phyloP scores from a whole-genome alignment of 495 filamentous ascomycete genomes.

The Cenococcum geophilum region DNA sequence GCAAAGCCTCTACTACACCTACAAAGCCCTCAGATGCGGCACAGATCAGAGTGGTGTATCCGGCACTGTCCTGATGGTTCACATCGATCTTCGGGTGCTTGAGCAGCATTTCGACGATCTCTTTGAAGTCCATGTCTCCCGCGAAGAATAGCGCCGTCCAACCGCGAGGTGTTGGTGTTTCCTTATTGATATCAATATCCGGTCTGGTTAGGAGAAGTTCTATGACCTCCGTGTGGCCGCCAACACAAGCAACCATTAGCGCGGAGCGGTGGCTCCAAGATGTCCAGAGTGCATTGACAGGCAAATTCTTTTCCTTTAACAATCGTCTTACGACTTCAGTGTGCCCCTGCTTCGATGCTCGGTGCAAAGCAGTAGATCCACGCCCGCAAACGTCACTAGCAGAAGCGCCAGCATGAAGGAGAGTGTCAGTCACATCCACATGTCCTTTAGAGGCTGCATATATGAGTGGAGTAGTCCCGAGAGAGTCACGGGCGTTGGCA shows the following conservation, averaged over 20 bases:
- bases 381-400: conserved; percentile 7
- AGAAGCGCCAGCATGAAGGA: conserved; percentile 9
- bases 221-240: conserved; percentile 1
- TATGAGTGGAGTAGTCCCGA: conserved; percentile 7
- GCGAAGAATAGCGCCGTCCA: conserved; percentile 14
- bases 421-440: conserved; percentile 11
- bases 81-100: conserved; percentile 17
- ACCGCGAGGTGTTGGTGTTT: not conserved
- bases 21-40: conserved; percentile 3
- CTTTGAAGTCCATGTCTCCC: conserved; percentile 7
- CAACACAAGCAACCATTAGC: conserved; percentile 6
- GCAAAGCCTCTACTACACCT: not conserved
- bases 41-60: conserved; percentile 15
- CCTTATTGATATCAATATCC: conserved; percentile 18
- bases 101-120: conserved; percentile 28
- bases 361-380: conserved; percentile 16
- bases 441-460: conserved; percentile 13
- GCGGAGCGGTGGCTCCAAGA: conserved; percentile 6
- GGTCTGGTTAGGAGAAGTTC: conserved; percentile 3
- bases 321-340: conserved; percentile 2
- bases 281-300: conserved; percentile 10
- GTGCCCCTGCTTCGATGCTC: not conserved
- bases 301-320: conserved; percentile 8
- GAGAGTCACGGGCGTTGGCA: conserved; percentile 11
- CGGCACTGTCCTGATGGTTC: conserved; percentile 6